Conservation (phyloP, 129 eudicot genomes). For the Chrysanthemum makinoi region DNA sequence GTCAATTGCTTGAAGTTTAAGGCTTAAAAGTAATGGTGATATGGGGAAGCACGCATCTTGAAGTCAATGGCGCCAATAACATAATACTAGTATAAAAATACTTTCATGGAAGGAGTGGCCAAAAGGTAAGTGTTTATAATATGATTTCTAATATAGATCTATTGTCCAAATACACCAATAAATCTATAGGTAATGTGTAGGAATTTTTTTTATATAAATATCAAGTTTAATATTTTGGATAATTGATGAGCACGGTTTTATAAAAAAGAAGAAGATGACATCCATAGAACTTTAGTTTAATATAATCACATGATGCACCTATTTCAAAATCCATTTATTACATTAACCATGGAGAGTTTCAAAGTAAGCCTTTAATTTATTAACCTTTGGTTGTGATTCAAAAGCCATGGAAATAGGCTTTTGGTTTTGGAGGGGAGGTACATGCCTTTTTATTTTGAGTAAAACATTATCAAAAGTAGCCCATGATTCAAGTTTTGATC, state of each 20-base stretch:
- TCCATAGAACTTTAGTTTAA: background rate
- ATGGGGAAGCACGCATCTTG: background rate
- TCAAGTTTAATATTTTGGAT: background rate
- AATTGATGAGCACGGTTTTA: background rate
- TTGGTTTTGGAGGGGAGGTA: background rate
- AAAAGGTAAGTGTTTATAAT: background rate
- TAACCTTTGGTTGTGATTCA: background rate
- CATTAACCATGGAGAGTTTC: background rate
- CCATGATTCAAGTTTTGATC: no score
- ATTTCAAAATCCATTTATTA: background rate
- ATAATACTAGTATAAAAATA: background rate
- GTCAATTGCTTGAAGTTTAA: constrained; percentile 25
- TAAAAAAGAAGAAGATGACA: background rate
- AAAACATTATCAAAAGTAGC: background rate
- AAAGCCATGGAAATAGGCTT: background rate
- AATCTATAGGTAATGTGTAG: no score
- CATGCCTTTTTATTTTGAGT: background rate
- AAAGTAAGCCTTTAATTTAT: background rate
- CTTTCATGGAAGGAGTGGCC: background rate
- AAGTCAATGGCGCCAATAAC: constrained; percentile 6
- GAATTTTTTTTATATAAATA: background rate
- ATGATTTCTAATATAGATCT: no score
- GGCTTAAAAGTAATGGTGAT: constrained; percentile 2
- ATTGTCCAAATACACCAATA: no score
- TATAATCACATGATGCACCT: background rate